Conservation (phyloP, 306 rosid genomes). For the Prunus kanzakura region DNA sequence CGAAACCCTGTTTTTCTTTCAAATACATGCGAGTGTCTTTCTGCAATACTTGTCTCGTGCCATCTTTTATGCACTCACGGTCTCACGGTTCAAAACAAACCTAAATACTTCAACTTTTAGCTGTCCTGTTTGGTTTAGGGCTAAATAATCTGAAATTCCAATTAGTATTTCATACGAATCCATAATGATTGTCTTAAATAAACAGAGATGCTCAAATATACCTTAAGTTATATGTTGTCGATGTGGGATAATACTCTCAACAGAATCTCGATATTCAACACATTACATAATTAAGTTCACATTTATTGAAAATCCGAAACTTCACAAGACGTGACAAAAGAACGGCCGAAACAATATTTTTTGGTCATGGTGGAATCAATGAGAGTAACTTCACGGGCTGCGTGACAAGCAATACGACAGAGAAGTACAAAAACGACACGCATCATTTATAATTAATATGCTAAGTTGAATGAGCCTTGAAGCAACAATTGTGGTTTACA, state of each 20-base stretch:
- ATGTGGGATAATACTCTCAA: too few relatives aligned
- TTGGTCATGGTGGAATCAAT: neutral
- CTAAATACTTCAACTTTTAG: too few relatives aligned
- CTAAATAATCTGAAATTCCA: too few relatives aligned
- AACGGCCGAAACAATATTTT: neutral
- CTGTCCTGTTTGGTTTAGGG: too few relatives aligned
- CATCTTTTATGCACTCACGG: neutral
- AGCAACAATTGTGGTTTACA: neutral
- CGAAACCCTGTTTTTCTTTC: neutral
- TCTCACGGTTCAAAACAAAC: neutral
- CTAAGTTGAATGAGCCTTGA: neutral
- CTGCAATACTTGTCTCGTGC: neutral
- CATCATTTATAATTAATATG: neutral
- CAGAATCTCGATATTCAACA: fast-evolving
- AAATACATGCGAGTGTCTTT: too few relatives aligned
- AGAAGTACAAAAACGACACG: neutral
- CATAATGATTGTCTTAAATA: too few relatives aligned
- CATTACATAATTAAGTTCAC: neutral
- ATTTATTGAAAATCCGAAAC: neutral
- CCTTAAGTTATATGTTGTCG: too few relatives aligned
- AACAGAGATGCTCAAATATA: too few relatives aligned
- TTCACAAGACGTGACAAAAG: neutral
- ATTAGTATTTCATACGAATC: too few relatives aligned
- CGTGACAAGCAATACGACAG: neutral
- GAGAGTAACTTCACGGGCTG: neutral